These are phyloP conservation scores for Punctularia strigosozonata DNA, from an alignment of 768 basidiomycete species.

Conservation along the genomic window DNA sequence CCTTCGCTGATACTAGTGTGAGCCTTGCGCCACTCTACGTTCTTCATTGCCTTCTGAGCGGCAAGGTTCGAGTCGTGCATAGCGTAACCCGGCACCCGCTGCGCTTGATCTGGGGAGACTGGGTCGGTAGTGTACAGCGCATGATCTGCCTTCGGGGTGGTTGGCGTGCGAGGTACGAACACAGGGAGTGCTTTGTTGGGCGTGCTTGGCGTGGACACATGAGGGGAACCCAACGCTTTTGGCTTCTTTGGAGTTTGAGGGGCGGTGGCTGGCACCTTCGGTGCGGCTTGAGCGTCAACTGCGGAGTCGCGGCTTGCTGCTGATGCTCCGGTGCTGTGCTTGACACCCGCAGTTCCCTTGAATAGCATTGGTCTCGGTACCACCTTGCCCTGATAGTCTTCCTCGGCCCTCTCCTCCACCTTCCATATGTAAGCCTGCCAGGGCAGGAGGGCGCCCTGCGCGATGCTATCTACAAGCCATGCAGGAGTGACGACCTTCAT, in stretches of 20 bases:
- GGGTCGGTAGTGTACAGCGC: constrained; percentile 31
- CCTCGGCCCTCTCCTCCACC: constrained; percentile 33
- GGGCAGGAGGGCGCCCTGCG: constrained; percentile 53
- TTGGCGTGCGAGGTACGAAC: constrained; percentile 1
- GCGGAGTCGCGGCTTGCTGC: background rate
- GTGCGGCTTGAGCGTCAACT: background rate
- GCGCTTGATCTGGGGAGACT: constrained; percentile 27
- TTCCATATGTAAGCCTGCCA: constrained; percentile 69
- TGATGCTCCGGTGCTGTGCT: too few species aligned
- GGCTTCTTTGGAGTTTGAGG: background rate
- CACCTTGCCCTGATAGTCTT: constrained; percentile 38
- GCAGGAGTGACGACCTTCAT: constrained; percentile 87
- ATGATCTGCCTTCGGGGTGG: constrained; percentile 10
- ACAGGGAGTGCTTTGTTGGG: constrained; percentile 2
- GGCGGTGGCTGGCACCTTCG: background rate
- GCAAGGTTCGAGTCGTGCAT: constrained; percentile 53
- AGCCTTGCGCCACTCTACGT: constrained; percentile 75
- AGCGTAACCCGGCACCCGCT: constrained; percentile 53
- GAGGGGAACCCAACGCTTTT: background rate
- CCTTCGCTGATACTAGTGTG: constrained; percentile 81
- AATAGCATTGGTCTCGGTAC: too few species aligned
- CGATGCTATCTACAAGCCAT: constrained; percentile 81
- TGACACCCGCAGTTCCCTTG: too few species aligned
- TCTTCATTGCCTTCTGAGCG: constrained; percentile 70
- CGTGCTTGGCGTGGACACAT: background rate